Percentiles rank a stretch among this genome's conserved stretches.
Conservation (phyloP, 2,329 filamentous ascomycete genomes). For the Stagonosporopsis rhizophila region DNA sequence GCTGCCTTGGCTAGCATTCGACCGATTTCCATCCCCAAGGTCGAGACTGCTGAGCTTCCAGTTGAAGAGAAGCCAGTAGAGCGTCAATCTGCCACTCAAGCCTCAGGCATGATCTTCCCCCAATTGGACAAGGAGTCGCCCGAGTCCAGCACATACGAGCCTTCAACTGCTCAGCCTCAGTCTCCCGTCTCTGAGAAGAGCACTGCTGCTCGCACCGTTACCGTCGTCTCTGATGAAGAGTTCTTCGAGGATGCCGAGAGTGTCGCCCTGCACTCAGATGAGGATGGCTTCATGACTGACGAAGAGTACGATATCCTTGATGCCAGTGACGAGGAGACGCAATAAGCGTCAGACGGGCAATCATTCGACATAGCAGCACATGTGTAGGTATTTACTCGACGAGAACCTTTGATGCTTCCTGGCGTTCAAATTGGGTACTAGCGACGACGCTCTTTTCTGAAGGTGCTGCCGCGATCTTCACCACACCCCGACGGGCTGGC, state of each 20-base stretch:
- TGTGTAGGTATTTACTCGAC: constrained; percentile 5
- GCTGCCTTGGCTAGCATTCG: constrained; percentile 27
- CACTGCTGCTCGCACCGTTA: constrained; percentile 40
- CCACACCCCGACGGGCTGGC: constrained; percentile 22
- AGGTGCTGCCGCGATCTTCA: constrained; percentile 22
- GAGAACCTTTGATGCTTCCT: constrained; percentile 5
- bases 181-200: constrained; percentile 36
- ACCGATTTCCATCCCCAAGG: constrained; percentile 38
- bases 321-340: constrained; percentile 83
- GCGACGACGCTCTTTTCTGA: constrained; percentile 31
- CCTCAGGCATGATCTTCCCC: constrained; percentile 88
- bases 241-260: constrained; percentile 66
- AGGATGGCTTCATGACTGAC: constrained; percentile 88
- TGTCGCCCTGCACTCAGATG: constrained; percentile 62
- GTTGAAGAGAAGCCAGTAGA: constrained; percentile 43
- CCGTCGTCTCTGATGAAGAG: constrained; percentile 57
- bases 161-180: constrained; percentile 38
- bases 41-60: constrained; percentile 36
- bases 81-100: constrained; percentile 25
- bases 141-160: constrained; percentile 75
- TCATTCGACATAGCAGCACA: not conserved
- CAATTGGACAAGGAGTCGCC: constrained; percentile 95
- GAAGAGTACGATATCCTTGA: constrained; percentile 98
- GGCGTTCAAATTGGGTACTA: constrained; percentile 26
- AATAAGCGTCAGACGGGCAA: constrained; percentile 8